These are phyloP conservation scores for Phialocephala sp. DNA, from an alignment of 2,329 filamentous ascomycete species.

Conservation along the genomic window DNA sequence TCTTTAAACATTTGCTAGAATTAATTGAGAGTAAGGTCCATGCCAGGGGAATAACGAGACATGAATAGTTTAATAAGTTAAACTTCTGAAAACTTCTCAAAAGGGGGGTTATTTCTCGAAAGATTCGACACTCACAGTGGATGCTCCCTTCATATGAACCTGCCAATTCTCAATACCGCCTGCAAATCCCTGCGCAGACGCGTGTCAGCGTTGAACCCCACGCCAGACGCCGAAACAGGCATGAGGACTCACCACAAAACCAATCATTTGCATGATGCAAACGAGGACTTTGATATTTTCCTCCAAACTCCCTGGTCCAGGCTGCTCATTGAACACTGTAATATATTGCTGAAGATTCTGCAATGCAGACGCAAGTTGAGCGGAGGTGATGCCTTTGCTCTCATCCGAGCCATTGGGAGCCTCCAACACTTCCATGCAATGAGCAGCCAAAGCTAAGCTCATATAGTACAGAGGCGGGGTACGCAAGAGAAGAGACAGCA, in stretches of 20 bases:
- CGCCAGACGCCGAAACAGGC: too few relatives aligned
- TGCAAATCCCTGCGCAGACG: conserved; percentile 36
- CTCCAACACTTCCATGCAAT: conserved; percentile 46
- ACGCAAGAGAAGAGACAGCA: conserved; percentile 60
- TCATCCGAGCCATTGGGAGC: not conserved
- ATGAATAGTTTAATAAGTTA: too few relatives aligned
- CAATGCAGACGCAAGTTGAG: conserved; percentile 1
- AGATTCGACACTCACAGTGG: conserved; percentile 20
- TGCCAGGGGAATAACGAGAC: too few relatives aligned
- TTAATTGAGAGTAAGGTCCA: too few relatives aligned
- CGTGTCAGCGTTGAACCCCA: not conserved
- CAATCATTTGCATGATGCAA: conserved; percentile 10
- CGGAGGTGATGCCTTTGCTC: conserved; percentile 2
- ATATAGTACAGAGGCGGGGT: conserved; percentile 63
- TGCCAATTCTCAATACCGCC: conserved; percentile 55
- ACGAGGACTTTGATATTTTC: conserved; percentile 4
- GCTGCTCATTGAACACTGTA: conserved; percentile 16
- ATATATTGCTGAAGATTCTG: conserved; percentile 6
- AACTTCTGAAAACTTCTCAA: too few relatives aligned
- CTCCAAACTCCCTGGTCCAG: not conserved
- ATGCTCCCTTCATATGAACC: conserved; percentile 55
- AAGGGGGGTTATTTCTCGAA: too few relatives aligned
- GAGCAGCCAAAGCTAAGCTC: conserved; percentile 58
- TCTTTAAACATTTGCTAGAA: too few relatives aligned
- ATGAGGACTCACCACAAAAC: conserved; percentile 25